Evolutionary conservation across 2,329 filamentous ascomycete species (phyloP).

Genomic region (Talaromyces sp.): DNA sequence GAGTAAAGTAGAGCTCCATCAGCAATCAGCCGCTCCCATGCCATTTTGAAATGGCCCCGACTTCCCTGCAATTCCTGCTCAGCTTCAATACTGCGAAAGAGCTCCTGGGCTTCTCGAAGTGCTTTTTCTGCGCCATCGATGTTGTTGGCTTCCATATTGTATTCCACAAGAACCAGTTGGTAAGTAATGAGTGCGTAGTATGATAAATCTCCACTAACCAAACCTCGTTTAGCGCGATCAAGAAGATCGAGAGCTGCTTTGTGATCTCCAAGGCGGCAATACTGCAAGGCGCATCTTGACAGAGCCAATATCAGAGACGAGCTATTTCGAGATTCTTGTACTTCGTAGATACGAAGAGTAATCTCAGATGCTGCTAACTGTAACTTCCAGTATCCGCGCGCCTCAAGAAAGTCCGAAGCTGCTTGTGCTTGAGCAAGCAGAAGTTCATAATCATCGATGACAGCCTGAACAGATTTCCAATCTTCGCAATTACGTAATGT

Average conservation of each 20-base stretch:
- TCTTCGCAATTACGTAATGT: conserved; percentile 47
- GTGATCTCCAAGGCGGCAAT: conserved; percentile 59
- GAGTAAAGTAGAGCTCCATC: conserved; percentile 65
- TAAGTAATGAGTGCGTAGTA: conserved; percentile 53
- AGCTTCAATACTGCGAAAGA: conserved; percentile 33
- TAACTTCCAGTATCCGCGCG: conserved; percentile 54
- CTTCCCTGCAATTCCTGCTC: conserved; percentile 32
- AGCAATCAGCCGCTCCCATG: conserved; percentile 54
- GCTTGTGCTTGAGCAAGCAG: conserved; percentile 53
- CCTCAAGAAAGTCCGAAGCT: conserved; percentile 56
- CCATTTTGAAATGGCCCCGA: conserved; percentile 38
- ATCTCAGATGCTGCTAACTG: conserved; percentile 51
- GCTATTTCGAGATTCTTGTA: conserved; percentile 37
- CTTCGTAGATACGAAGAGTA: conserved; percentile 47
- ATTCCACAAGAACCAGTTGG: conserved; percentile 71
- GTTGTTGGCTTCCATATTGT: conserved; percentile 65
- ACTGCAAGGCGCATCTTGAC: conserved; percentile 52
- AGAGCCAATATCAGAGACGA: conserved; percentile 44
- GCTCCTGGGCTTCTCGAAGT: conserved; percentile 27
- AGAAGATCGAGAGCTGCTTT: conserved; percentile 58
- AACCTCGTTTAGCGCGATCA: conserved; percentile 54
- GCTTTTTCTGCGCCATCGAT: conserved; percentile 55
- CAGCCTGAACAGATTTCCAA: conserved; percentile 40
- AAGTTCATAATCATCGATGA: conserved; percentile 50
- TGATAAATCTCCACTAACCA: conserved; percentile 40